Conservation (phyloP, 192 early-diverging fungal species). For the Linnemannia schmuckeri region DNA sequence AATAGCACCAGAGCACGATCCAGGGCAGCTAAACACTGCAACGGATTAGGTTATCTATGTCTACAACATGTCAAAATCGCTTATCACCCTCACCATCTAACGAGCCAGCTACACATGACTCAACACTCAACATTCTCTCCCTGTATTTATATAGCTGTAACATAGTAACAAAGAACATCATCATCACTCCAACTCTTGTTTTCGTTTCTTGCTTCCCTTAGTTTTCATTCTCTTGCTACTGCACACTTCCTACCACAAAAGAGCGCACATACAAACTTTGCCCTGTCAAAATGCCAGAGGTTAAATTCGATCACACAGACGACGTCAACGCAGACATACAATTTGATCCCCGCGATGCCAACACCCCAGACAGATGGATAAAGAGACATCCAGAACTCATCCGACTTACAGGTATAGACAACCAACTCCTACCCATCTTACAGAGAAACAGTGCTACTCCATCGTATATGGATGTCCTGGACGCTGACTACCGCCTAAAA, state of each 20-base stretch:
- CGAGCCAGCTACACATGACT: background rate
- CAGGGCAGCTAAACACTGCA: background rate
- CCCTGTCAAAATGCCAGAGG: background rate
- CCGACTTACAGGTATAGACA: constrained; percentile 56
- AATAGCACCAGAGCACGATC: no score
- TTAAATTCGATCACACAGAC: constrained; percentile 8
- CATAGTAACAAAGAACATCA: background rate
- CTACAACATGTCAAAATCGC: background rate
- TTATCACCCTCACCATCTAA: background rate
- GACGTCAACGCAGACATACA: constrained; percentile 23
- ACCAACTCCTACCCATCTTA: background rate
- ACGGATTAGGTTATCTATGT: background rate
- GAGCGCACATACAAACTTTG: background rate
- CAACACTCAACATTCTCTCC: background rate
- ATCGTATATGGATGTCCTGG: background rate
- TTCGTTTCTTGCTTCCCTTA: background rate
- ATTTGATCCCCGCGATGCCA: constrained; percentile 49
- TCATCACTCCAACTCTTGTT: background rate
- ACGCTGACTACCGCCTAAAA: background rate
- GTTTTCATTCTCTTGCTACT: background rate
- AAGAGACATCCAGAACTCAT: constrained; percentile 62
- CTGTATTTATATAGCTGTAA: constrained; percentile 7
- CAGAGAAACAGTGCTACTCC: background rate
- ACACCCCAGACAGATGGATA: constrained; percentile 66
- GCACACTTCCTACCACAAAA: background rate